Evolutionary conservation across 768 basidiomycete genomes (phyloP).

Genomic region (Rhizopogon rudus): DNA sequence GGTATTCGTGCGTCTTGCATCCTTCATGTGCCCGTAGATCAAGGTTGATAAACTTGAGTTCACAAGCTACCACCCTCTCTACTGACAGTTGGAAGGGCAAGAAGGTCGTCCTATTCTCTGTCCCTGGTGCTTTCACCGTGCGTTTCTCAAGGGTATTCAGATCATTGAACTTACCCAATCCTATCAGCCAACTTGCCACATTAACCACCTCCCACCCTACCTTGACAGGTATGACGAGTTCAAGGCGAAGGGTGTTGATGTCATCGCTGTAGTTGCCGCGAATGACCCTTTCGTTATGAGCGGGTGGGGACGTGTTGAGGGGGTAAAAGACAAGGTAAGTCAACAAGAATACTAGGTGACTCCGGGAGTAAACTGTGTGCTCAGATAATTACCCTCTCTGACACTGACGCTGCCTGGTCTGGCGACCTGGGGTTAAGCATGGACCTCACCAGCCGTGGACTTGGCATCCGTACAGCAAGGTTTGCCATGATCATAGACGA

Average conservation of each 20-base stretch:
- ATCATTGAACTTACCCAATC: background rate
- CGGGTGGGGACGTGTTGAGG: conserved; percentile 55
- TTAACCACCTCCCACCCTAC: conserved; percentile 42
- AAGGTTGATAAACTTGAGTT: background rate
- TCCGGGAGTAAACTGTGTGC: background rate
- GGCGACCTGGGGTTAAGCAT: conserved; percentile 46
- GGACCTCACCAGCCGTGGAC: conserved; percentile 43
- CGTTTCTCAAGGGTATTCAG: conserved; percentile 14
- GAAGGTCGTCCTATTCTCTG: conserved; percentile 73
- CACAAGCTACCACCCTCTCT: conserved; percentile 44
- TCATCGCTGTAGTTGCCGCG: conserved; percentile 50
- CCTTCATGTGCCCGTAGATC: background rate
- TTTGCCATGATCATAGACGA: conserved; percentile 67
- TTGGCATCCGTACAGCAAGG: conserved; percentile 56
- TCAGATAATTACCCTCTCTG: conserved; percentile 58
- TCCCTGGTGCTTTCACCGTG: conserved; percentile 81
- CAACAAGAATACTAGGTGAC: background rate
- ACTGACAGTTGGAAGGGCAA: conserved; percentile 75
- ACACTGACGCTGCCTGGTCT: conserved; percentile 53
- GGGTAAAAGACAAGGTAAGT: conserved; percentile 63
- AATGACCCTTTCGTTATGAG: conserved; percentile 59
- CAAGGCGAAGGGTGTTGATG: conserved; percentile 48
- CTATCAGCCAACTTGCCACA: conserved; percentile 35
- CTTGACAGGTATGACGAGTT: conserved; percentile 41
- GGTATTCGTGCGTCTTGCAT: conserved; percentile 51